Conservation (phyloP, 2,329 filamentous ascomycete genomes). For the Ophiostoma sp. region DNA sequence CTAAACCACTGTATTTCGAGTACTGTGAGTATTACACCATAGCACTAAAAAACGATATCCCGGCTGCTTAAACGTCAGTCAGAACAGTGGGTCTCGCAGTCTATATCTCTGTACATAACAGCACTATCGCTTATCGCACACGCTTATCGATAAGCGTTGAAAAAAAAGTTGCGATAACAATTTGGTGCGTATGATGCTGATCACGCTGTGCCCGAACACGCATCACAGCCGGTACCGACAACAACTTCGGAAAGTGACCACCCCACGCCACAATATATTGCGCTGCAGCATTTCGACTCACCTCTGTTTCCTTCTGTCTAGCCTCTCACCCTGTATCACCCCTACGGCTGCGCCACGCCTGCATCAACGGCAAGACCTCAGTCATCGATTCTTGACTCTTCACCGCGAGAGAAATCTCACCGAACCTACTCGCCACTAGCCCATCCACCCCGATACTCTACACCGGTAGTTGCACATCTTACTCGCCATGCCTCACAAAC, state of each 20-base stretch:
- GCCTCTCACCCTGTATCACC: neutral
- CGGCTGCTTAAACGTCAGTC: neutral
- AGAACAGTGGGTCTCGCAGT: neutral
- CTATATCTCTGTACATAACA: neutral
- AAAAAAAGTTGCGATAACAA: constrained; percentile 12
- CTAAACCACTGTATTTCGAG: neutral
- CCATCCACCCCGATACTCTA: neutral
- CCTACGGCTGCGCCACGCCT: neutral
- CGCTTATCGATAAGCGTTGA: neutral
- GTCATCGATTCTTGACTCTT: neutral
- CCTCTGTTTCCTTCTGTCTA: neutral
- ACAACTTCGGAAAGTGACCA: neutral
- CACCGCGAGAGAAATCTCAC: neutral
- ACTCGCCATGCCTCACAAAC: constrained; percentile 73
- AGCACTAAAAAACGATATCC: neutral
- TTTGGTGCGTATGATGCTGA: neutral
- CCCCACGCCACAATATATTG: neutral
- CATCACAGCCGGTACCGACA: neutral
- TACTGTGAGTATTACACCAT: neutral
- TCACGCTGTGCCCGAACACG: neutral
- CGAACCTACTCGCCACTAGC: neutral
- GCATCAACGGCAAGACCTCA: neutral
- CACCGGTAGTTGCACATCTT: neutral
- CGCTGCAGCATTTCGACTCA: neutral
- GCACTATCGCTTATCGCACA: neutral